Conservation (phyloP, 805 yeast genomes). For the Kodamaea jinghongensis region DNA sequence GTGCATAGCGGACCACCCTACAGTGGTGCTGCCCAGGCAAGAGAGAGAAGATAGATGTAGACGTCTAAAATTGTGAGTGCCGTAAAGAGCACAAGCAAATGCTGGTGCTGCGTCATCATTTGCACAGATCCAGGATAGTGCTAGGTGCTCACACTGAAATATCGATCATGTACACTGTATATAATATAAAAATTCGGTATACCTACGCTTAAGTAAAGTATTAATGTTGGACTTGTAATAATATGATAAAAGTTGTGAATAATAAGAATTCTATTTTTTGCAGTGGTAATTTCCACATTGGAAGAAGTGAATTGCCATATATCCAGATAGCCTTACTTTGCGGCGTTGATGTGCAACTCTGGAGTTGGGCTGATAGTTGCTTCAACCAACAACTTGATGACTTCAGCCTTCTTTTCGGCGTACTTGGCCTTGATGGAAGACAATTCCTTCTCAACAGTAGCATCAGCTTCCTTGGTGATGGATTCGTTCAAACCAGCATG, state of each 20-base stretch:
- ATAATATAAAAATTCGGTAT: too few species aligned
- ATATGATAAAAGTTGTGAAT: too few species aligned
- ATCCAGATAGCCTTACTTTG: background rate
- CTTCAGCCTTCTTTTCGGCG: constrained; percentile 58
- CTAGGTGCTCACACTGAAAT: too few species aligned
- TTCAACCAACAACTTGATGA: constrained; percentile 72
- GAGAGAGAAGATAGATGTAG: constrained; percentile 7
- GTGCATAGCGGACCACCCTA: constrained; percentile 8
- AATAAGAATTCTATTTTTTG: too few species aligned
- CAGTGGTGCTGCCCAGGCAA: constrained; percentile 4
- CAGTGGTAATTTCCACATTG: too few species aligned
- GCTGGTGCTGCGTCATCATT: too few species aligned
- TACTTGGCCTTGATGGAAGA: constrained; percentile 65
- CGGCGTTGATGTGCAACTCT: constrained; percentile 77
- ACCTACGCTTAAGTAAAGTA: too few species aligned
- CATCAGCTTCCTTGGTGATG: constrained; percentile 77
- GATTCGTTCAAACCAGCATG: constrained; percentile 74
- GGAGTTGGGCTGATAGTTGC: constrained; percentile 80
- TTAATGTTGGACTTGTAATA: too few species aligned
- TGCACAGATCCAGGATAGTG: too few species aligned
- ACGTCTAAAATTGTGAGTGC: constrained; percentile 1
- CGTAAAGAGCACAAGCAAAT: too few species aligned
- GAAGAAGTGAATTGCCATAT: background rate
- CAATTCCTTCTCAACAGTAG: constrained; percentile 67
- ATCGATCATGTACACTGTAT: too few species aligned